Evolutionary conservation across 2,329 filamentous ascomycete genomes (phyloP), one percentile per base, ranked within the genome.

Genomic region (Coniochaeta hoffmannii): DNA sequence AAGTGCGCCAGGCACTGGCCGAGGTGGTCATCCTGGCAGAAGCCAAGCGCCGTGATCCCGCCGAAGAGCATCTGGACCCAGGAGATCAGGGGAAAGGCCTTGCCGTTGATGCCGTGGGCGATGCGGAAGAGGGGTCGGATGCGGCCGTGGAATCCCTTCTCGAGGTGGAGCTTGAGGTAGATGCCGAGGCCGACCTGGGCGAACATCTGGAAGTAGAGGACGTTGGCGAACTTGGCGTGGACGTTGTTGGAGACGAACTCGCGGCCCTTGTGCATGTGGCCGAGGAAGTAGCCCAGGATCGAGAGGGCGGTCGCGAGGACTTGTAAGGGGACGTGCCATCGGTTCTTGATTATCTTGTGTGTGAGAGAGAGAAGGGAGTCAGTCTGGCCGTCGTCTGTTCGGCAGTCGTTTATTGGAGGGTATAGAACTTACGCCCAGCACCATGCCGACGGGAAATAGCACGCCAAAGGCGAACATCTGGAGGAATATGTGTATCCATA

Each of bases 1-100:
- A 97, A 99, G 71, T 99, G 94, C 1, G 94, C 94, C 41, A 89
- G 74, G 71, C 94, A 99, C 71, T 99, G 94, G 31, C 92, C 93
- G 1, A 91, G 70, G 67, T 99, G 93, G 56, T 97, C 92, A 54
- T 80, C 90, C 62, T 90, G 88, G 70, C 94, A 99, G 76, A 96
- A 97, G 22, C 94, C 94, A 55, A 96, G 78, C 4, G 89, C 80
- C 0, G 93, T 93, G 65, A 99, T 97, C 36, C 91, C 94, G 53
- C 94, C 94, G 70, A 99, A 96, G 7, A 99, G 69, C 85, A 99
- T 95, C 75, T 99, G 94, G 6, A 86, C 80, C 94, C 94, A 99
- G 26, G 88, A 83, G 1, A 91, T 78, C 2, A 97, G 73, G 1
- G 94, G 94, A 77, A 99, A 88, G 1, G 83, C 73, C 72, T 96